Percentiles rank a stretch among this genome's conserved stretches.
phyloP scores from a whole-genome alignment of 1,139 yeast species.

The Geotrichum europaeum region DNA sequence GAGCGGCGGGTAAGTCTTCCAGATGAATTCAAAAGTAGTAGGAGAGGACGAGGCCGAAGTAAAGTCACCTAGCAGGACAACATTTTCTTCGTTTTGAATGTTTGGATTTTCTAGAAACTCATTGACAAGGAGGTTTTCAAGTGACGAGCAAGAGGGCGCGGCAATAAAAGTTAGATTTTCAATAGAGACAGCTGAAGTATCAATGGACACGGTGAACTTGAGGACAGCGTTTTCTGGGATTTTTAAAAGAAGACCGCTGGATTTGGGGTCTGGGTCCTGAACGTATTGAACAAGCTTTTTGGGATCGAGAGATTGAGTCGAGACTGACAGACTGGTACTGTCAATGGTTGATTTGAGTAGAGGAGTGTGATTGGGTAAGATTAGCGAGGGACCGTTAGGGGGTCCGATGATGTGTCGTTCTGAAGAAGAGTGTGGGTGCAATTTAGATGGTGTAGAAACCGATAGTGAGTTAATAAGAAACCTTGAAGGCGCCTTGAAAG shows the following conservation, averaged over 20 bases:
- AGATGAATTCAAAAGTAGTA: slow-evolving; percentile 27
- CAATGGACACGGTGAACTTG: slow-evolving; percentile 22
- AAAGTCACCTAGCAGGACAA: slow-evolving; percentile 36
- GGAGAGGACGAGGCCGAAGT: slow-evolving; percentile 14
- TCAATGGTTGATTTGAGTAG: slow-evolving; percentile 9
- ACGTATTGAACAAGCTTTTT: slow-evolving; percentile 20
- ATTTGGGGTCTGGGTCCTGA: slow-evolving; percentile 19
- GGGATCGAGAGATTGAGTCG: slow-evolving; percentile 12
- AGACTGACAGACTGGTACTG: slow-evolving; percentile 2
- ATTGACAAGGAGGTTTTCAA: slow-evolving; percentile 34
- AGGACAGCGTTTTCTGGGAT: slow-evolving; percentile 19
- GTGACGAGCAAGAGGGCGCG: slow-evolving; percentile 28
- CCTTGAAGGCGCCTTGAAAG: slow-evolving; percentile 23
- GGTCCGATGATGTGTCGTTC: slow-evolving; percentile 17
- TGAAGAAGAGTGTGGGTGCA: slow-evolving; percentile 5
- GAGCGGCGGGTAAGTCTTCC: slow-evolving; percentile 22
- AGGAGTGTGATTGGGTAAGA: slow-evolving; percentile 14
- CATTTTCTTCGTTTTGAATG: slow-evolving; percentile 37
- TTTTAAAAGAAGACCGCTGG: slow-evolving; percentile 11
- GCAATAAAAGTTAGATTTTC: slow-evolving; percentile 34
- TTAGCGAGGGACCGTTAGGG: slow-evolving; percentile 16
- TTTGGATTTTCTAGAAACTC: slow-evolving; percentile 40
- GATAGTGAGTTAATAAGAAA: slow-evolving; percentile 21
- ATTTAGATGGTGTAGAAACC: slow-evolving; percentile 8
- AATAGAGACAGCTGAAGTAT: slow-evolving; percentile 19